These are phyloP conservation scores for Naganishia onofrii DNA, from an alignment of 768 basidiomycete genomes.

Conservation along the genomic window DNA sequence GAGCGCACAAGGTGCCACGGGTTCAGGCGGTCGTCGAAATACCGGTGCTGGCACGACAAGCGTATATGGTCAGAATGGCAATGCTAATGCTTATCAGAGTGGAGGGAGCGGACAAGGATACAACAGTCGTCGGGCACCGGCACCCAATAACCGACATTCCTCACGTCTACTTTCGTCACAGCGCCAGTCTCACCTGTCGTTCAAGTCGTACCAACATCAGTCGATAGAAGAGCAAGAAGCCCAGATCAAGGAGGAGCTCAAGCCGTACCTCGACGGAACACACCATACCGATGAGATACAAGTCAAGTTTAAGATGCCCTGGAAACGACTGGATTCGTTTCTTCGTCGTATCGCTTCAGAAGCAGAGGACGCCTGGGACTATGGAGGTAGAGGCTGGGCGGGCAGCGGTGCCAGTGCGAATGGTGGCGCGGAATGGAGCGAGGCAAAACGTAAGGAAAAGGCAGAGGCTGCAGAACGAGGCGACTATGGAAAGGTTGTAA, in stretches of 20 bases:
- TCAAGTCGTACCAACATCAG: conserved; percentile 12
- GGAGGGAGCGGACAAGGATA: conserved; percentile 11
- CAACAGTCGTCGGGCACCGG: conserved; percentile 11
- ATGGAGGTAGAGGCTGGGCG: conserved; percentile 3
- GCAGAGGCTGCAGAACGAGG: conserved; percentile 21
- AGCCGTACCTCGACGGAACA: conserved; percentile 71
- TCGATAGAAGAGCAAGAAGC: conserved; percentile 26
- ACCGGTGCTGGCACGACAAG: not conserved
- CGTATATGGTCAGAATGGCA: not conserved
- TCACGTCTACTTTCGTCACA: conserved; percentile 7
- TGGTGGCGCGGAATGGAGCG: conserved; percentile 16
- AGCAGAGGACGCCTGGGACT: conserved; percentile 50
- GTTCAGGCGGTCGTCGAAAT: not conserved
- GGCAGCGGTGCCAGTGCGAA: not conserved
- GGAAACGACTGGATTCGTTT: conserved; percentile 72
- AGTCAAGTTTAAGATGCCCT: conserved; percentile 74
- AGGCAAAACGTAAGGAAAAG: conserved; percentile 23
- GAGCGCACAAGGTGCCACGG: not conserved
- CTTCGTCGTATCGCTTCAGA: conserved; percentile 36
- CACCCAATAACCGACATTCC: conserved; percentile 3
- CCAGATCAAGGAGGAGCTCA: conserved; percentile 43
- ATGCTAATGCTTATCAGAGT: not conserved
- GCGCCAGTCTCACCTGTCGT: conserved; percentile 8
- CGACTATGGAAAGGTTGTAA: conserved; percentile 31
- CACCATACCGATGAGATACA: conserved; percentile 91